phyloP scores from a whole-genome alignment of 2,329 filamentous ascomycete genomes.

The Decorospora gaudefroyi region DNA sequence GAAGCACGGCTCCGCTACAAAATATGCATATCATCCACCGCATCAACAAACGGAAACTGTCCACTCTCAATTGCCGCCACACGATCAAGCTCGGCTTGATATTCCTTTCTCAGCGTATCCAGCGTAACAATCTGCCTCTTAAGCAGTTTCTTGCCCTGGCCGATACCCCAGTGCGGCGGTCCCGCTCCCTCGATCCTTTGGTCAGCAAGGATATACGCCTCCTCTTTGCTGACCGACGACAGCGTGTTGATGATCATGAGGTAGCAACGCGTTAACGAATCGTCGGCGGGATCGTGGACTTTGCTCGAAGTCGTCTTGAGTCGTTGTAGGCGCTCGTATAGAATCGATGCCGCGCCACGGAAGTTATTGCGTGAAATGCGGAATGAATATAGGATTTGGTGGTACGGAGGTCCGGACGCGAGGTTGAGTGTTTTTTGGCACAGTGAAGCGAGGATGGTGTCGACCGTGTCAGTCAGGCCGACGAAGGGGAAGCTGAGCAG shows the following conservation, averaged over 20 bases:
- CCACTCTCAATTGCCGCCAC: slow-evolving; percentile 87
- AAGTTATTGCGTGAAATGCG: slow-evolving; percentile 83
- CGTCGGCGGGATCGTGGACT: slow-evolving; percentile 54
- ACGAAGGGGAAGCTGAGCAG: slow-evolving; percentile 78
- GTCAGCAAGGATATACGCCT: slow-evolving; percentile 76
- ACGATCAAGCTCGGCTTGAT: slow-evolving; percentile 86
- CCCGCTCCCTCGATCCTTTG: slow-evolving; percentile 51
- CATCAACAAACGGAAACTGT: slow-evolving; percentile 73
- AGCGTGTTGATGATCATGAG: slow-evolving; percentile 92
- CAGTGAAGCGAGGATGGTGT: slow-evolving; percentile 73
- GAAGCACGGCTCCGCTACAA: too few relatives aligned
- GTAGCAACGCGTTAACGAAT: slow-evolving; percentile 71
- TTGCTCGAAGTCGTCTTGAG: slow-evolving; percentile 51
- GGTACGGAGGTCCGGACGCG: slow-evolving; percentile 67
- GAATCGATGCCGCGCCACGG: slow-evolving; percentile 69
- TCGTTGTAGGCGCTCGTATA: slow-evolving; percentile 61
- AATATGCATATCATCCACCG: slow-evolving; percentile 45
- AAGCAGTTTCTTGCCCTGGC: slow-evolving; percentile 45
- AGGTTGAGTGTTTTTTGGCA: slow-evolving; percentile 72
- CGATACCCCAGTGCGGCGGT: slow-evolving; percentile 36
- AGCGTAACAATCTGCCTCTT: slow-evolving; percentile 82
- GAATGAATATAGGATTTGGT: slow-evolving; percentile 90
- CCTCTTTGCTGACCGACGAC: slow-evolving; percentile 78
- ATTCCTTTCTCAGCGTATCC: slow-evolving; percentile 83
- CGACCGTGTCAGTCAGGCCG: slow-evolving; percentile 75